A percentile compares a stretch with the other conserved stretches of the same genome.
Evolutionary conservation across 2,329 filamentous ascomycete species (phyloP).

Genomic region (Pezicula carpinea): DNA sequence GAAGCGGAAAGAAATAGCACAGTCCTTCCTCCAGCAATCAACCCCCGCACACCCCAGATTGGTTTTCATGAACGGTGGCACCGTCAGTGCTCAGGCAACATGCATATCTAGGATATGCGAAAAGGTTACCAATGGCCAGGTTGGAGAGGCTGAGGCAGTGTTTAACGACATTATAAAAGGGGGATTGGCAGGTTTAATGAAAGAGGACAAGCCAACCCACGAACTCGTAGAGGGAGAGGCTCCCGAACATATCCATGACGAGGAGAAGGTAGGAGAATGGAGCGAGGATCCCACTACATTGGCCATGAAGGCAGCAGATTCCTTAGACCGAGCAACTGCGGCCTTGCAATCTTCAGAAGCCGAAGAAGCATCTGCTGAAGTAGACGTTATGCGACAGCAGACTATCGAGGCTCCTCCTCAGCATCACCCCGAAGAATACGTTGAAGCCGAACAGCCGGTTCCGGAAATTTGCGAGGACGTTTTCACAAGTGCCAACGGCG

Average conservation of each 20-base stretch:
- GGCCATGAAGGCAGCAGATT: constrained; percentile 56
- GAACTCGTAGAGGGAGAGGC: background rate
- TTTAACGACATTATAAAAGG: constrained; percentile 47
- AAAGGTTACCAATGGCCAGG: constrained; percentile 45
- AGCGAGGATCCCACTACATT: constrained; percentile 42
- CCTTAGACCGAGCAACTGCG: constrained; percentile 50
- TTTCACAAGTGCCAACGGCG: background rate
- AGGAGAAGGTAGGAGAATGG: background rate
- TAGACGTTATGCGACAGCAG: background rate
- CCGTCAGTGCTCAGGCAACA: constrained; percentile 46
- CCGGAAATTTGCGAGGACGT: background rate
- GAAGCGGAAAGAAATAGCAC: constrained; percentile 43
- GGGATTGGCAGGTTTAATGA: constrained; percentile 38
- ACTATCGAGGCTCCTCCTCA: background rate
- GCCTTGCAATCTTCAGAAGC: constrained; percentile 38
- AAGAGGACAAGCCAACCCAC: constrained; percentile 8
- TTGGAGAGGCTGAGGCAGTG: constrained; percentile 43
- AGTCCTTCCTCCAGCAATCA: constrained; percentile 45
- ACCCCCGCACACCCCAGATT: constrained; percentile 44
- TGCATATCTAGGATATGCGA: constrained; percentile 52
- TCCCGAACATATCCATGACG: constrained; percentile 15
- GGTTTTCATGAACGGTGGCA: constrained; percentile 58
- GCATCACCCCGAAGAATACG: background rate
- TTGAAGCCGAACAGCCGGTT: too few species aligned
- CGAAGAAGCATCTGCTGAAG: background rate